Evolutionary conservation across 768 basidiomycete species (phyloP).

Genomic region (Mycena capillaripes): DNA sequence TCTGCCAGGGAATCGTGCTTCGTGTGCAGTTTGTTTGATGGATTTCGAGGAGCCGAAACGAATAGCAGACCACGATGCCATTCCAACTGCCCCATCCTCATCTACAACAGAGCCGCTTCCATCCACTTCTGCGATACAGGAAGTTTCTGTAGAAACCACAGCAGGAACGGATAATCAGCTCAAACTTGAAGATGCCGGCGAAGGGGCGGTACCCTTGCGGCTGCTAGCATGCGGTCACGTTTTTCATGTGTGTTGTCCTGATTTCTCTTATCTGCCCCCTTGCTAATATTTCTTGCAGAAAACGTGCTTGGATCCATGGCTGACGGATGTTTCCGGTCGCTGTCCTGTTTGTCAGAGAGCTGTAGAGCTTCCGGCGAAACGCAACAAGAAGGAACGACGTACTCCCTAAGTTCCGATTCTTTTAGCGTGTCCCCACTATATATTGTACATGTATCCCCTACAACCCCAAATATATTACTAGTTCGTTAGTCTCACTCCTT

Average conservation of each 20-base stretch:
- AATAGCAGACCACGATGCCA: slow-evolving; percentile 38
- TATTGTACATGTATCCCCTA: slow-evolving; percentile 28
- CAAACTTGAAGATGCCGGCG: slow-evolving; percentile 78
- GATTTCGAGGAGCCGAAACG: slow-evolving; percentile 84
- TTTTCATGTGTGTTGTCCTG: slow-evolving; percentile 78
- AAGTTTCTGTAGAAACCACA: slow-evolving; percentile 49
- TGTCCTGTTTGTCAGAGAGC: slow-evolving; percentile 90
- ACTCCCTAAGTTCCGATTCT: neutral
- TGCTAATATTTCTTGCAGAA: slow-evolving; percentile 60
- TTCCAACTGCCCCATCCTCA: slow-evolving; percentile 7
- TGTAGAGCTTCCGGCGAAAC: slow-evolving; percentile 66
- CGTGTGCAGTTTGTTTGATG: slow-evolving; percentile 69
- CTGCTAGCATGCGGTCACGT: slow-evolving; percentile 87
- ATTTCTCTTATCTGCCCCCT: slow-evolving; percentile 15
- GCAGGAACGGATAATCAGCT: slow-evolving; percentile 60
- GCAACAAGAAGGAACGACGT: slow-evolving; percentile 49
- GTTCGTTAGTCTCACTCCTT: neutral
- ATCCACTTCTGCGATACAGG: slow-evolving; percentile 38
- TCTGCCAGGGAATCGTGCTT: slow-evolving; percentile 85
- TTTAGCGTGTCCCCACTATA: neutral
- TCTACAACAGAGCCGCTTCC: slow-evolving; percentile 17
- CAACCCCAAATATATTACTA: slow-evolving; percentile 31
- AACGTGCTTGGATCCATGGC: slow-evolving; percentile 93
- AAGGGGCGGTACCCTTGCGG: slow-evolving; percentile 83
- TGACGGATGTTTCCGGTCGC: slow-evolving; percentile 85